Base-by-base conservation (phyloP, 495 filamentous ascomycete species). In the Hypoxylon fuscum region DNA sequence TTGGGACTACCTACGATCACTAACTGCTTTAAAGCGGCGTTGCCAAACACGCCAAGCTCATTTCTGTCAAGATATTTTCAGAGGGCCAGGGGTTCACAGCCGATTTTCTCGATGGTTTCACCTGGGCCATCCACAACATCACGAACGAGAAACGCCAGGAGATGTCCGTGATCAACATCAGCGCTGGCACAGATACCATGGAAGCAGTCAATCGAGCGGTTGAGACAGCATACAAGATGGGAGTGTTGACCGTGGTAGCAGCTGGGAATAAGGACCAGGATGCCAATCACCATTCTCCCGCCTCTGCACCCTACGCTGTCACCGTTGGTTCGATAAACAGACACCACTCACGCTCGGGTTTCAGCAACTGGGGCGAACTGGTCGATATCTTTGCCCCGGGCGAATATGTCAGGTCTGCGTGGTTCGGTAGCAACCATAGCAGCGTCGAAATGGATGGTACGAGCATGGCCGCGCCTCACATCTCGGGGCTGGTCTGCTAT, bases 321-420 rank as follows among this genome's bases (percentile, higher is more conserved):
- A 87, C 84, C 14, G 81, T 88, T 23, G 85, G 81, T n/a, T 81
- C 85, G 15, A 74, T 79, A 42, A 77, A 77, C 53, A 62, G 44
- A 11, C 60, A 54, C 38, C 77, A 81, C 42, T 57, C 63, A 21
- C 76, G 79, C 17, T 79, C 85, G n/a, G 71, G 42, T 1, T 88
- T 83, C 72, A 84, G 81, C 64, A 88, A 90, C 74, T 89, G 72
- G 60, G 87, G 87, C 5, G 29, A 66, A 3, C 53, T 74, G 14
- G 79, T 90, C 14, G 84, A 89, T 50, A 68, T 88, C 60, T 85
- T 86, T 57, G 85, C 84, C 14, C 85, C 86, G 3, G 86, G 86
- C 2, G 67, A 78, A 32, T 40, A 46, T 49, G 79, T 89, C 57
- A 66, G 78, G 15, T 79, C 80, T 3, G 70, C 81, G 21, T 87